phyloP scores from a whole-genome alignment of 2,329 filamentous ascomycete species.

The Cordyceps pruinosa region DNA sequence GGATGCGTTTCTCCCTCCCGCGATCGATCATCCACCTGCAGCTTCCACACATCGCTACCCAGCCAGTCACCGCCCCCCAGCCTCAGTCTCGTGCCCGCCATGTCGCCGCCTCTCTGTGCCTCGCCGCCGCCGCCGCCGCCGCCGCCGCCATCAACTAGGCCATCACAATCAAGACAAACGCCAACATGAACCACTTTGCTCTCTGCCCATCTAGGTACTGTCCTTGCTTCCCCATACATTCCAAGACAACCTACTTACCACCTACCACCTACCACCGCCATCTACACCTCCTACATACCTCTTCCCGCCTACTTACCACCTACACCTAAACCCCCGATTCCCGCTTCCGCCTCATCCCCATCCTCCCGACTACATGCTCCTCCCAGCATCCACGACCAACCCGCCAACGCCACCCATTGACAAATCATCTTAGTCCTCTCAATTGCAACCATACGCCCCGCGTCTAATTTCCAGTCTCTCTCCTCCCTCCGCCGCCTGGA shows the following conservation, averaged over 20 bases:
- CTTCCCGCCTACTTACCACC: too few species aligned
- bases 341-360: not conserved
- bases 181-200: not conserved
- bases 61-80: not conserved
- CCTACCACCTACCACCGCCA: too few species aligned
- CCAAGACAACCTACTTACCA: not conserved
- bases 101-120: not conserved
- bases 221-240: not conserved
- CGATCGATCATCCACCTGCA: constrained; percentile 3
- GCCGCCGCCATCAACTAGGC: not conserved
- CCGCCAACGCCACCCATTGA: not conserved
- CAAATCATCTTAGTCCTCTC: not conserved
- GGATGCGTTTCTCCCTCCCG: not conserved
- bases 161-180: not conserved
- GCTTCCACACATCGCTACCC: not conserved
- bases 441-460: not conserved
- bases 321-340: too few species aligned
- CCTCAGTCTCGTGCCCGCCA: not conserved
- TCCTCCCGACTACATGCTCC: not conserved
- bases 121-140: not conserved
- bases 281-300: too few species aligned
- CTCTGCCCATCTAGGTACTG: not conserved
- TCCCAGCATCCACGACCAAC: not conserved
- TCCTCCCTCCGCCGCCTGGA: not conserved
- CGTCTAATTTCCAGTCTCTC: not conserved